Conservation (phyloP, 1,139 yeast species). For the Debaryomyces psychrophilus region DNA sequence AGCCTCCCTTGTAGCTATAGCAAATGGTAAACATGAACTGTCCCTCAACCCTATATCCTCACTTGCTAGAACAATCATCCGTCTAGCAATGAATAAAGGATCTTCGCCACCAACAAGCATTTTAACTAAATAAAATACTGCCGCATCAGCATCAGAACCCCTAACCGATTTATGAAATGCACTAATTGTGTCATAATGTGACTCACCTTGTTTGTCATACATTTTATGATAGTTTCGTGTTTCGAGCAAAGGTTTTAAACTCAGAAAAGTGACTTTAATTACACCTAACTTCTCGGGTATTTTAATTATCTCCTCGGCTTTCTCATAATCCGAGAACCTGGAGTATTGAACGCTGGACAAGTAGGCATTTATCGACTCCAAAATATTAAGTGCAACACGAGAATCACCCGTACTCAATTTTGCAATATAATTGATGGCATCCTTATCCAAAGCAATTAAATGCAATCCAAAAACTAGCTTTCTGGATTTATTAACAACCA, state of each 20-base stretch:
- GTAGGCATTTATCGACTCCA: conserved; percentile 57
- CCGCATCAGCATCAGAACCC: conserved; percentile 88
- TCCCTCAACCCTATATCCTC: conserved; percentile 89
- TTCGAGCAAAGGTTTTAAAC: conserved; percentile 42
- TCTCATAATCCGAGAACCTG: conserved; percentile 15
- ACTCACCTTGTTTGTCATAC: conserved; percentile 88
- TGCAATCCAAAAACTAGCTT: conserved; percentile 42
- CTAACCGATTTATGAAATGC: conserved; percentile 92
- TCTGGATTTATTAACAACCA: conserved; percentile 61
- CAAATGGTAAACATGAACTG: conserved; percentile 82
- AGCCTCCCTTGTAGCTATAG: conserved; percentile 82
- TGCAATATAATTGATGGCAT: conserved; percentile 70
- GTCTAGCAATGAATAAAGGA: conserved; percentile 85
- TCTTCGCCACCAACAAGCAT: conserved; percentile 95
- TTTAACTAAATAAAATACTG: conserved; percentile 79
- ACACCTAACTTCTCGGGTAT: conserved; percentile 29
- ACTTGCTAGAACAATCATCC: conserved; percentile 91
- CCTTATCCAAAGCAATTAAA: conserved; percentile 55
- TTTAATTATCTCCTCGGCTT: conserved; percentile 23
- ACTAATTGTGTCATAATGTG: conserved; percentile 91
- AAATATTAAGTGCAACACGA: conserved; percentile 73
- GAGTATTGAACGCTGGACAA: conserved; percentile 38
- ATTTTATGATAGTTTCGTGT: conserved; percentile 55
- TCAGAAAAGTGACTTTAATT: conserved; percentile 34
- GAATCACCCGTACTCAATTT: conserved; percentile 89